Evolutionary conservation across 768 basidiomycete genomes (phyloP).

Genomic region (Favolaschia claudopus): DNA sequence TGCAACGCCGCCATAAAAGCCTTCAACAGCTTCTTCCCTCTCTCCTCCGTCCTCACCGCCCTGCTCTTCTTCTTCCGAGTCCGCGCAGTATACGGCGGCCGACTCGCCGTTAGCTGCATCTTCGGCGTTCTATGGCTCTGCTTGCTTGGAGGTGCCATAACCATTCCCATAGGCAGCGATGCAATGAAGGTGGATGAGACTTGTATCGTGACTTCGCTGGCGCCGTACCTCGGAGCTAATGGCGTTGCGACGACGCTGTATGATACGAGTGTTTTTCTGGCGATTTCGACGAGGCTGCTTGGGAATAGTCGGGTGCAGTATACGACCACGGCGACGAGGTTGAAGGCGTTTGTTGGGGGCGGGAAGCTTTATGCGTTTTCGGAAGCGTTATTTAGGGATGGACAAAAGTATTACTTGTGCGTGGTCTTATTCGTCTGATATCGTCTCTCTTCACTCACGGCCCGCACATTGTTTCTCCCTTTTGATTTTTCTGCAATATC

Average conservation of each 20-base stretch:
- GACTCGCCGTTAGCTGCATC: slow-evolving; percentile 26
- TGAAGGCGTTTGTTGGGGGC: slow-evolving; percentile 27
- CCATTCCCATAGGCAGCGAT: slow-evolving; percentile 32
- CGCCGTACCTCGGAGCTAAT: slow-evolving; percentile 26
- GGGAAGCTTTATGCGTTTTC: slow-evolving; percentile 37
- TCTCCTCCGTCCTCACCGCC: slow-evolving; percentile 27
- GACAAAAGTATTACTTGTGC: slow-evolving; percentile 43
- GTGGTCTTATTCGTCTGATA: slow-evolving; percentile 12
- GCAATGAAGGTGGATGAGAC: slow-evolving; percentile 30
- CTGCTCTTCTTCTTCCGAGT: slow-evolving; percentile 40
- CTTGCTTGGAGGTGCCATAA: slow-evolving; percentile 34
- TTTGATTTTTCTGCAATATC: too few species aligned
- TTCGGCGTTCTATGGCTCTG: slow-evolving; percentile 43
- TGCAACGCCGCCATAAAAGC: neutral
- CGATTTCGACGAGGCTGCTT: slow-evolving; percentile 38
- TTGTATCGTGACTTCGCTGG: slow-evolving; percentile 30
- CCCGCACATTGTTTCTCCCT: too few species aligned
- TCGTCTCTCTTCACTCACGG: neutral
- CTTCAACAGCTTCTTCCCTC: slow-evolving; percentile 29
- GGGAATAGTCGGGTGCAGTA: slow-evolving; percentile 5
- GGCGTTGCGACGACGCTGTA: slow-evolving; percentile 31
- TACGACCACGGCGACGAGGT: neutral
- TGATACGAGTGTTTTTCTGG: slow-evolving; percentile 40
- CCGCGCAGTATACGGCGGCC: slow-evolving; percentile 32
- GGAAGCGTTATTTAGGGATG: slow-evolving; percentile 35